Conservation (phyloP, 164 flowering plant genomes). For the Santalum album region DNA sequence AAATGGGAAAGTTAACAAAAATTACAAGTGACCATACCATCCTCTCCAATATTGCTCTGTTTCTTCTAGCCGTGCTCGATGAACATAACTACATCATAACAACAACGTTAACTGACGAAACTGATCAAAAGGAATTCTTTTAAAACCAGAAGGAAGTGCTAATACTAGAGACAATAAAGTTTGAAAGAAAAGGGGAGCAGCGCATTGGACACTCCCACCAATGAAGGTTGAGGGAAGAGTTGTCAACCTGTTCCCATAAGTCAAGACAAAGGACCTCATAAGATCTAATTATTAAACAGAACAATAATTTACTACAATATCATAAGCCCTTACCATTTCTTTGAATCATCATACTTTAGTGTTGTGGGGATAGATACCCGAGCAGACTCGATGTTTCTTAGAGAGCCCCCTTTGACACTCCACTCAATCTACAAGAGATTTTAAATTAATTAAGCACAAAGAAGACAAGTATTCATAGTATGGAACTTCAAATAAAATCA, state of each 20-base stretch:
- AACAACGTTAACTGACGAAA: not conserved
- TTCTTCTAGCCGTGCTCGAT: constrained; percentile 68
- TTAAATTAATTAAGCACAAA: not conserved
- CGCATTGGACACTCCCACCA: no score
- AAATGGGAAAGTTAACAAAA: not conserved
- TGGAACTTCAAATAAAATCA: no score
- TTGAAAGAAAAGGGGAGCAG: no score
- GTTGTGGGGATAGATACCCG: constrained; percentile 88
- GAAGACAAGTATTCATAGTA: not conserved
- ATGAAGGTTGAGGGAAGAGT: no score
- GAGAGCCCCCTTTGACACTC: constrained; percentile 88
- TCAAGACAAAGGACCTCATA: no score
- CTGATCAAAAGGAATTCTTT: no score
- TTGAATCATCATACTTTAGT: constrained; percentile 68
- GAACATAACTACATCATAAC: constrained; percentile 59
- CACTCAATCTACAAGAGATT: constrained; percentile 60
- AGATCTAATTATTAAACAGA: not conserved
- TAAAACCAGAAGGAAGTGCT: no score
- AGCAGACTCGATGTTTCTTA: constrained; percentile 89
- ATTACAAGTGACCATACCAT: constrained; percentile 38
- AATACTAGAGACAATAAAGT: no score
- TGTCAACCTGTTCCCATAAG: no score
- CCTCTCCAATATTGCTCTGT: constrained; percentile 92
- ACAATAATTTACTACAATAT: not conserved
- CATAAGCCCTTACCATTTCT: constrained; percentile 54